Percentiles rank a stretch among this genome's conserved stretches.
phyloP scores from a whole-genome alignment of 352 stramenopile genomes.

The Stramenopiles sp. region DNA sequence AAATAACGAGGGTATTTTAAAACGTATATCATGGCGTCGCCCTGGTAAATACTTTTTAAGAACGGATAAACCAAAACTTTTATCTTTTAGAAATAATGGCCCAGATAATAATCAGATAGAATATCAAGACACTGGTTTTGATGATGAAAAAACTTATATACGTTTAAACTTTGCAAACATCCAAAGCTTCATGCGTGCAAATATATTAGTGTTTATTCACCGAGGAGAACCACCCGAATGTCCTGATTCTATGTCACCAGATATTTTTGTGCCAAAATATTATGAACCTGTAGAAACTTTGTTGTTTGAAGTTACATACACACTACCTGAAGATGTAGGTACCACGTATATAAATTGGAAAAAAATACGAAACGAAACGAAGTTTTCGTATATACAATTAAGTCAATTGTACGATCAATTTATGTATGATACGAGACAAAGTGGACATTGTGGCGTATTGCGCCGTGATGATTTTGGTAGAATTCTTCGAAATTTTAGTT shows the following conservation, averaged over 20 bases:
- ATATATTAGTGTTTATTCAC: conserved; percentile 3
- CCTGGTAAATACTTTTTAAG: conserved; percentile 1
- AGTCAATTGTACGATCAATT: not conserved
- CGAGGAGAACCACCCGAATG: not conserved
- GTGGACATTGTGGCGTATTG: not conserved
- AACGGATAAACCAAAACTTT: conserved; percentile 6
- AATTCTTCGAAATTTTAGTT: not conserved
- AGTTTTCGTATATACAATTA: not conserved
- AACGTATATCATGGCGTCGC: conserved; percentile 5
- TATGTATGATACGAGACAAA: conserved; percentile 5
- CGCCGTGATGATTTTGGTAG: not conserved
- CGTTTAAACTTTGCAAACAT: not conserved
- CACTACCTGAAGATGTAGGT: not conserved
- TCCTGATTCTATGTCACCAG: not conserved
- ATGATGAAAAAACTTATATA: conserved; percentile 6
- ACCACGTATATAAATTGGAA: not conserved
- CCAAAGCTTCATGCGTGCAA: not conserved
- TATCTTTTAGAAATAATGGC: not conserved
- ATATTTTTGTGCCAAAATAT: not conserved
- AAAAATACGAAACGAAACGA: not conserved
- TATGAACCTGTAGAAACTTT: not conserved
- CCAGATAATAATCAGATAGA: not conserved
- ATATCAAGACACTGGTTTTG: not conserved
- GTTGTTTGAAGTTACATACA: not conserved
- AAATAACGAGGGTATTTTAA: not conserved